These are phyloP conservation scores for Mitragyna speciosa DNA, from an alignment of 257 asterid genomes.

Conservation along the genomic window DNA sequence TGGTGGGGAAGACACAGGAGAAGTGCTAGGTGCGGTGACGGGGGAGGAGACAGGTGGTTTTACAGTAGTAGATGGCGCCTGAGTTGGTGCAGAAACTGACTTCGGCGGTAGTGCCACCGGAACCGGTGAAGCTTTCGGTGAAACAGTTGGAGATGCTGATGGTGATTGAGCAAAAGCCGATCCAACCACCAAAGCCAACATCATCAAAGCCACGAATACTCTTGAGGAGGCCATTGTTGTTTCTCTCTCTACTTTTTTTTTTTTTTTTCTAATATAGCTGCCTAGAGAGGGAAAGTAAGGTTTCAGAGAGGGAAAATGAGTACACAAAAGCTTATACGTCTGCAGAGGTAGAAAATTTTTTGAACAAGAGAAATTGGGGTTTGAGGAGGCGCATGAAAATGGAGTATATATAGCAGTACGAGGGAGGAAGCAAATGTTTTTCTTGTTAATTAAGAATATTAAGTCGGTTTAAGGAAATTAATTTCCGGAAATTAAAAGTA, in stretches of 20 bases:
- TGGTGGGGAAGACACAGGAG: slow-evolving; percentile 24
- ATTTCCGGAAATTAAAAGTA: no score
- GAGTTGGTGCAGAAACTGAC: slow-evolving; percentile 23
- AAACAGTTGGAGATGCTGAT: slow-evolving; percentile 40
- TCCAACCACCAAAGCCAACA: slow-evolving; percentile 40
- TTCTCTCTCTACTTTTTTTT: not conserved
- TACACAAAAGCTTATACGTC: not conserved
- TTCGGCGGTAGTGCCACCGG: slow-evolving; percentile 27
- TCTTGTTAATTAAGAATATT: not conserved
- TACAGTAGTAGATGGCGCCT: slow-evolving; percentile 26
- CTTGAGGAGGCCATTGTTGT: slow-evolving; percentile 33
- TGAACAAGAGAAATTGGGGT: not conserved
- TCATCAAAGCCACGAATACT: slow-evolving; percentile 22
- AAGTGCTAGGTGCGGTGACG: not conserved
- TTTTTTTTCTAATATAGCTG: not conserved
- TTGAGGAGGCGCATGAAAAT: not conserved
- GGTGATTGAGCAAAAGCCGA: slow-evolving; percentile 53
- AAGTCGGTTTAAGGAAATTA: slow-evolving; percentile 10
- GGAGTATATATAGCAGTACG: slow-evolving; percentile 10
- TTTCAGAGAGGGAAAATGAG: not conserved
- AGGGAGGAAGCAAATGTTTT: not conserved
- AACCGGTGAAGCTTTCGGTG: slow-evolving; percentile 38
- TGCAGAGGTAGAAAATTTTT: not conserved
- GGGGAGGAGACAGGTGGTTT: slow-evolving; percentile 29
- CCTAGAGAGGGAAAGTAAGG: slow-evolving; percentile 23